phyloP scores from a whole-genome alignment of 495 filamentous ascomycete species.

The Cercophora sp. region DNA sequence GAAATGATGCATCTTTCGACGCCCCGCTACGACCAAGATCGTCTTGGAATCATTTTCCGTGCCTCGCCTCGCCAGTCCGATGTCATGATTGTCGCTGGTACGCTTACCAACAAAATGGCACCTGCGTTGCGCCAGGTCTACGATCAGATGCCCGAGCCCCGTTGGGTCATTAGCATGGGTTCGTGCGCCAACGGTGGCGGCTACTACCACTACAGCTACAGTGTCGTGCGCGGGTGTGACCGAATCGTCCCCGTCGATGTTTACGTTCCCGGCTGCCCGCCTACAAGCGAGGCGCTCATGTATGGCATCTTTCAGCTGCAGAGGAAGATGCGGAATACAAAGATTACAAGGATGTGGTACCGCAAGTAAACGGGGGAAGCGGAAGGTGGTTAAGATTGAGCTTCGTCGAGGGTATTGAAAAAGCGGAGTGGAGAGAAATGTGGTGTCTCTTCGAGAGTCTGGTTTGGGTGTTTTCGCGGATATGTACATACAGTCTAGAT shows the following conservation, averaged over 20 bases:
- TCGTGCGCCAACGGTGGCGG: conserved; percentile 89
- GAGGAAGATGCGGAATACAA: conserved; percentile 81
- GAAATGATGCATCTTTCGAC: conserved; percentile 99
- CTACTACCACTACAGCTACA: conserved; percentile 94
- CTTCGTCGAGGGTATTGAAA: neutral
- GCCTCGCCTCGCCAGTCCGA: conserved; percentile 93
- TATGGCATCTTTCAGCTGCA: conserved; percentile 84
- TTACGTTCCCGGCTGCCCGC: conserved; percentile 90
- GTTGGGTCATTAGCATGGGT: conserved; percentile 91
- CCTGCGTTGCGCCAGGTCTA: conserved; percentile 92
- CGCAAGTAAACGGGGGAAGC: conserved; percentile 26
- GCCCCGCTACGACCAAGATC: conserved; percentile 93
- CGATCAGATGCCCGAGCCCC: conserved; percentile 95
- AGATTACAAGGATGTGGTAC: conserved; percentile 63
- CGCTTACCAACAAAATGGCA: conserved; percentile 97
- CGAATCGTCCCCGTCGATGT: conserved; percentile 88
- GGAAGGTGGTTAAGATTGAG: neutral
- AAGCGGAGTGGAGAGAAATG: neutral
- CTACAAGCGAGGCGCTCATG: conserved; percentile 83
- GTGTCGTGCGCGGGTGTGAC: conserved; percentile 81
- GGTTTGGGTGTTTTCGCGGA: neutral
- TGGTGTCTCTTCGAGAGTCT: no score
- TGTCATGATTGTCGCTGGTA: conserved; percentile 97
- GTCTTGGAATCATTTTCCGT: conserved; percentile 94
- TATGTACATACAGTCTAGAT: conserved; percentile 15